Conservation (phyloP, 2,329 filamentous ascomycete species). For the Dothistroma pini region DNA sequence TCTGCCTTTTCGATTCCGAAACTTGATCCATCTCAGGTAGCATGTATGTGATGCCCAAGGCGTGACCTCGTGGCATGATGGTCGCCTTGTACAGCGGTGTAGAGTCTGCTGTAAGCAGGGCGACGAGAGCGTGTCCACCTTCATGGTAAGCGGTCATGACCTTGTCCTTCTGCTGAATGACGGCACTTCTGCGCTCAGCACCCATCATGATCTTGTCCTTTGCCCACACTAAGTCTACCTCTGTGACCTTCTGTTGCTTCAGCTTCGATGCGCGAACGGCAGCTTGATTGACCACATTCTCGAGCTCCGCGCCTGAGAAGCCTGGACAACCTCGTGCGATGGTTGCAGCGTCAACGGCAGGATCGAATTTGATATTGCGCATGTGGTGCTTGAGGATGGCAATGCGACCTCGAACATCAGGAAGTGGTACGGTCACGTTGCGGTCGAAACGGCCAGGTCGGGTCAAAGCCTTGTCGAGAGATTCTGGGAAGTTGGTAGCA, state of each 20-base stretch:
- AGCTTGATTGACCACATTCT: constrained; percentile 95
- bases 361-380: constrained; percentile 77
- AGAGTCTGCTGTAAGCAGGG: constrained; percentile 72
- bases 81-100: constrained; percentile 93
- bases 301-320: constrained; percentile 90
- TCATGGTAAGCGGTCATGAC: constrained; percentile 95
- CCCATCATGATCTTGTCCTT: constrained; percentile 99
- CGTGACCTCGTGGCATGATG: constrained; percentile 84
- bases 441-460: constrained; percentile 94
- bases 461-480: constrained; percentile 90
- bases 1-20: constrained; percentile 79
- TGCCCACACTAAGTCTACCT: constrained; percentile 89
- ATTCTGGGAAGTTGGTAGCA: constrained; percentile 92
- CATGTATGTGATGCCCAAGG: constrained; percentile 81
- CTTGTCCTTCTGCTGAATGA: constrained; percentile 91
- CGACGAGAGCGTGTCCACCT: constrained; percentile 89
- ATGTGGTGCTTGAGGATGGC: constrained; percentile 92
- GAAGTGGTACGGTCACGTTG: constrained; percentile 81
- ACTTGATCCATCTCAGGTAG: constrained; percentile 92
- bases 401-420: constrained; percentile 88
- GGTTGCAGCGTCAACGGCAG: constrained; percentile 76
- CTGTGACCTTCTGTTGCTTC: constrained; percentile 69
- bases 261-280: constrained; percentile 90
- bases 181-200: constrained; percentile 81
- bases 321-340: constrained; percentile 86